Base-by-base conservation (phyloP, 257 asterid species). In the Fraxinus cuspidata region DNA sequence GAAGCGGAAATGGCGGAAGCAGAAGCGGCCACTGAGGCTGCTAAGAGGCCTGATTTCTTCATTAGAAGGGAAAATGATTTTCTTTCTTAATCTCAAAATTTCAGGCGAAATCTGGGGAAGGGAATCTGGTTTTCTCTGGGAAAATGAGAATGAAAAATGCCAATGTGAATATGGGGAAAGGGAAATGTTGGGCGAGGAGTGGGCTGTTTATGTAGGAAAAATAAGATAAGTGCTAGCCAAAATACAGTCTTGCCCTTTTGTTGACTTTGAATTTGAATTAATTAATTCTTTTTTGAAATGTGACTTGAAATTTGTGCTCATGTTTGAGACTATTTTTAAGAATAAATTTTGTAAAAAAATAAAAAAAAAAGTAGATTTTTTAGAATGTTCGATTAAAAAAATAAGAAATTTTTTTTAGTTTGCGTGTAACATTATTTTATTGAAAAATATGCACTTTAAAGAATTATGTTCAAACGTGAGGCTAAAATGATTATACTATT, bases 1-100 rank as follows among this genome's bases (percentile, higher is more conserved):
- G 86, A 76, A 12, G 87, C 67, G 71, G 90, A 88, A 75, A 81
- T 65, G 34, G 87, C 88, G 38, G 89, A 72, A 15, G 91, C 91
- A 47, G 93, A 89, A 76, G 87, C 90, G 5, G 94, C 91, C 28
- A 87, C 78, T 77, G 94, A 88, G 5, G 92, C 91, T 1, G 89
- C 90, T 1, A 88, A 28, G 32, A 86, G 29, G 37, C 86, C 86
- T 0, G 96, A 83, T 88, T 85, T 91, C 89, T 88, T 91, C 96
- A 91, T 18, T 32, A 21, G 75, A 42, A 67, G 28, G 6, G 51
- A 49, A 68, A 8, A 12, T 25, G 60, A 37, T 80, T 44, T 29
- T 38, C 25, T 49, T 35, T 58, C 49, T 34, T 69, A 83, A 74
- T 29, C 27, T 66, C 42, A 27, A 27, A 0, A 21, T 53, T 16